Conservation (phyloP, 306 rosid species). For the Cucumis hystrix region DNA sequence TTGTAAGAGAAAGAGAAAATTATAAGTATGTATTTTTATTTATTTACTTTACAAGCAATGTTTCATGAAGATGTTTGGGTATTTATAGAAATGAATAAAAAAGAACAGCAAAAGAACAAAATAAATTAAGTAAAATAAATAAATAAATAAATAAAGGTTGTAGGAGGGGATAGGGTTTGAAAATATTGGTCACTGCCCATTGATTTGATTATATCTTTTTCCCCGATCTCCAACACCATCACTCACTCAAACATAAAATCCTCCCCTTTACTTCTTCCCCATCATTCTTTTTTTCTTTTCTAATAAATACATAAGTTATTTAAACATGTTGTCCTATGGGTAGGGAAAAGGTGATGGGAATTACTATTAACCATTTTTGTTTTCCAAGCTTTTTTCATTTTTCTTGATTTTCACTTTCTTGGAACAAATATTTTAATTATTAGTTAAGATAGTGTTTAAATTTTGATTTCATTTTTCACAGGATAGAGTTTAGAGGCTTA, state of each 20-base stretch:
- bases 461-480: too few species aligned
- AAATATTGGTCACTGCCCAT: neutral
- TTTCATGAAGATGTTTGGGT: neutral
- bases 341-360: too few species aligned
- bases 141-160: neutral
- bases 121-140: neutral
- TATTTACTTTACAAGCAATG: neutral
- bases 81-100: neutral
- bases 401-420: too few species aligned
- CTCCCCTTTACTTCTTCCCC: neutral
- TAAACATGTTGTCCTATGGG: too few species aligned
- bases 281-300: neutral
- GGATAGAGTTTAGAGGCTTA: too few species aligned
- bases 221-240: neutral
- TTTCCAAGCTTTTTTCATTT: too few species aligned
- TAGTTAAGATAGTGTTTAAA: too few species aligned
- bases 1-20: neutral
- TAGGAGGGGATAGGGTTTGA: neutral
- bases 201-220: neutral
- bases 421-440: too few species aligned
- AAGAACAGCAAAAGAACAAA: slow-evolving; percentile 5
- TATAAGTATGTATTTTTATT: neutral
- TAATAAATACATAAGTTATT: too few species aligned
- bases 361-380: too few species aligned
- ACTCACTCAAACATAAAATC: neutral